Evolutionary conservation across 371 early-diverging fungal species (phyloP), one percentile per base, ranked within the genome.

Genomic region (Mortierella sp.): DNA sequence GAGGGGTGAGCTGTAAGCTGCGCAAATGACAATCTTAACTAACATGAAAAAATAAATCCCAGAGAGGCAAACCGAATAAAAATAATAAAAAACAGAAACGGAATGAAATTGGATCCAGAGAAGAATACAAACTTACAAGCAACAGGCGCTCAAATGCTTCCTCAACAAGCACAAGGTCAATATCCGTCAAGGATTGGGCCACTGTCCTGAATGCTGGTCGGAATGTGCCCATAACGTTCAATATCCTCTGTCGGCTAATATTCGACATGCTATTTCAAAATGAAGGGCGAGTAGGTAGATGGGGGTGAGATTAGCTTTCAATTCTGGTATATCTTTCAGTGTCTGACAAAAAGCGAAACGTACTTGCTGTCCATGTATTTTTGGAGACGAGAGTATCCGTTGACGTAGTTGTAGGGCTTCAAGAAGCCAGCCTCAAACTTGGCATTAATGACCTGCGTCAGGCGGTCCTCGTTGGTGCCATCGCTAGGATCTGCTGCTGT

Each of bases 381-480:
- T 78, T 96, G 96, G 74, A 98, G 89, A 31, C 96, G 91, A 28
- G 96, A 91, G 86, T 98, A 98, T 0, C 96, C 95, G 87, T 93
- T 95, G 76, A 96, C 96, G 88, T 98, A 97, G 89, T 98, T 97
- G 92, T 96, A 97, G 2, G 98, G 98, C 83, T 96, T 97, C 73
- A 98, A 87, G 78, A 97, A 92, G 0, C 98, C 98, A 7, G 97
- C 97, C 80, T 97, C 96, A 75, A 95, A 97, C 88, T 98, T 98
- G 52, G 97, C 97, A 78, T 94, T 94, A 84, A 98, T 95, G 31
- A 97, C 95, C 82, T 97, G 95, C n/a, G 93, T 96, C 80, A 97
- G 88, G 65, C 96, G 94, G 77, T 96, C 97, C 85, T 96, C 95
- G 24, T 92, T 89, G 44, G 95, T 92, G 34, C 95, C 95, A 83